Percentiles rank a stretch among this genome's conserved stretches.
Evolutionary conservation across 2,329 filamentous ascomycete species (phyloP).

Genomic region (Venturia effusa): DNA sequence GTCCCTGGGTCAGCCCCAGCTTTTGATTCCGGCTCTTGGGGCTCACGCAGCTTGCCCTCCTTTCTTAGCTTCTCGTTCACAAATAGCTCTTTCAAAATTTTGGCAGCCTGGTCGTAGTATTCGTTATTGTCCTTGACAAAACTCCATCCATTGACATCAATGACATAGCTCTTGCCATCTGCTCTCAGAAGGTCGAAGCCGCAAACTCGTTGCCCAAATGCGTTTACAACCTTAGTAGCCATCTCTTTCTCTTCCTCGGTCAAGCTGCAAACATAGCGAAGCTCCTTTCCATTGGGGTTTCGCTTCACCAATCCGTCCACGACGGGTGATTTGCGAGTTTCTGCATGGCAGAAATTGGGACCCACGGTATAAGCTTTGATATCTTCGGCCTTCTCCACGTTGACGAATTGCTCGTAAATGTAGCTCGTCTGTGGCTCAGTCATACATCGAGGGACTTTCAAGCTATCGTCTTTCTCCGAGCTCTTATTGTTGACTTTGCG

Average conservation of each 20-base stretch:
- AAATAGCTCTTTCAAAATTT: conserved; percentile 80
- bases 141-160: conserved; percentile 98
- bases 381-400: conserved; percentile 93
- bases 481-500: conserved; percentile 98
- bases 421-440: conserved; percentile 75
- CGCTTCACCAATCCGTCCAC: conserved; percentile 92
- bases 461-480: conserved; percentile 76
- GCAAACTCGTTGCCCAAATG: conserved; percentile 90
- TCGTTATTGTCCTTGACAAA: conserved; percentile 99
- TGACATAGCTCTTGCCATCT: conserved; percentile 85
- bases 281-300: conserved; percentile 94
- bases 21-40: conserved; percentile 20
- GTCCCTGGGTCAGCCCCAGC: conserved; percentile 9
- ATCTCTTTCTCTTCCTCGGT: conserved; percentile 71
- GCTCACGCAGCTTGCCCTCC: conserved; percentile 28
- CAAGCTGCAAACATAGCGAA: conserved; percentile 85
- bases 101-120: conserved; percentile 87
- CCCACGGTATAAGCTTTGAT: conserved; percentile 98
- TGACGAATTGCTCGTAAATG: conserved; percentile 94
- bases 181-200: conserved; percentile 90
- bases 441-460: conserved; percentile 68
- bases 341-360: conserved; percentile 84
- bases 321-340: conserved; percentile 93
- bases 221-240: conserved; percentile 78
- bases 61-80: conserved; percentile 63